Evolutionary conservation across 192 early-diverging fungal genomes (phyloP).

Genomic region (Entophlyctis luteolus): DNA sequence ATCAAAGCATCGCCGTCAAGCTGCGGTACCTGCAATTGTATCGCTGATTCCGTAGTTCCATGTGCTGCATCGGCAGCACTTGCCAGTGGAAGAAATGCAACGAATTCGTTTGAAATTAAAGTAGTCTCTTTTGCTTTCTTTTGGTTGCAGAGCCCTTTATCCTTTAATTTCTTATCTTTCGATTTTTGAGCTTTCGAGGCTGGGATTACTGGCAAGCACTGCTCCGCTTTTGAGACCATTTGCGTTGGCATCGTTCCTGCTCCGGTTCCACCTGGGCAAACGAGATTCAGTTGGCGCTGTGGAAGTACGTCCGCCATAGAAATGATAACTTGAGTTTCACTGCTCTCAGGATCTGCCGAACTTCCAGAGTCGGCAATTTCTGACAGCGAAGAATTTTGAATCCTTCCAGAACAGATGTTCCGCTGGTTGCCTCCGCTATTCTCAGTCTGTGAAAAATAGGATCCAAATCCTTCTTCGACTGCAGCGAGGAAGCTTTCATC

Average conservation of each 20-base stretch:
- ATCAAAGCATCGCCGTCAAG: not conserved
- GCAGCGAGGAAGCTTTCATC: not conserved
- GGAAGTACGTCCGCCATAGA: conserved; percentile 18
- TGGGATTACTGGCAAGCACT: too few relatives aligned
- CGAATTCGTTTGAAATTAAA: too few relatives aligned
- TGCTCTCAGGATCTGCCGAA: not conserved
- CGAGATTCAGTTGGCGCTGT: not conserved
- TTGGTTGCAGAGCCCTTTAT: not conserved
- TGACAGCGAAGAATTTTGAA: not conserved
- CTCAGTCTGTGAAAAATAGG: conserved; percentile 20
- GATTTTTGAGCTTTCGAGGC: too few relatives aligned
- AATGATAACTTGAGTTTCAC: not conserved
- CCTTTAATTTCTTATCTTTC: not conserved
- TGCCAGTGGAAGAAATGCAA: not conserved
- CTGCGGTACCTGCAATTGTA: not conserved
- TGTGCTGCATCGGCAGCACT: not conserved
- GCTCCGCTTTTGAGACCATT: not conserved
- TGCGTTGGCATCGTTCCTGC: not conserved
- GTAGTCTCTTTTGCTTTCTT: not conserved
- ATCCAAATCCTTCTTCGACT: not conserved
- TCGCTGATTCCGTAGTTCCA: not conserved
- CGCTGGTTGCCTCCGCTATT: not conserved
- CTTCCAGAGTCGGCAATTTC: not conserved
- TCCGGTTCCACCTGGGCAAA: not conserved
- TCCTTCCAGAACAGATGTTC: not conserved